Evolutionary conservation across 2,329 filamentous ascomycete species (phyloP).

Genomic region (Tolypocladium amazonense): DNA sequence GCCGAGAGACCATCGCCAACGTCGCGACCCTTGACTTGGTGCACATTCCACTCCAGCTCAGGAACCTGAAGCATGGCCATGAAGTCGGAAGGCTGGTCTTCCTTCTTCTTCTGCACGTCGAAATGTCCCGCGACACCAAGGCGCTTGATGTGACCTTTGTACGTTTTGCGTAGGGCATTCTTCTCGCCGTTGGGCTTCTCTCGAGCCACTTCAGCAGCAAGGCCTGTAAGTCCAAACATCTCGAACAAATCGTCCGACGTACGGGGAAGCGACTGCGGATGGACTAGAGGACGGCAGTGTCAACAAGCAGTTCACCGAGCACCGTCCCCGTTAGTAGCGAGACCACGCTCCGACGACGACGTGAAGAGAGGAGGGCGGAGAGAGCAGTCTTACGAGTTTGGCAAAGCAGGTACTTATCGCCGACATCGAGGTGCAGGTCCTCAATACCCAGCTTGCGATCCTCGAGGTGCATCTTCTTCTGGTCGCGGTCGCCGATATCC

Average conservation of each 20-base stretch:
- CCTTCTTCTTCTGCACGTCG: conserved; percentile 44
- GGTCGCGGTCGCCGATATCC: conserved; percentile 42
- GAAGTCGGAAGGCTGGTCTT: conserved; percentile 40
- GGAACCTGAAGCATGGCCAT: conserved; percentile 38
- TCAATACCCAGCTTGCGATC: conserved; percentile 51
- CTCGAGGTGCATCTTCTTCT: conserved; percentile 54
- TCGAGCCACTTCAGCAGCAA: conserved; percentile 52
- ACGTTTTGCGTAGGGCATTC: conserved; percentile 56
- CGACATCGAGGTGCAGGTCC: conserved; percentile 55
- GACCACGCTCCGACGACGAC: neutral
- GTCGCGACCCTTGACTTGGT: conserved; percentile 42
- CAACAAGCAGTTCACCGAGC: conserved; percentile 26
- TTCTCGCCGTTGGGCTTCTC: conserved; percentile 56
- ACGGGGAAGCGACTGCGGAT: conserved; percentile 35
- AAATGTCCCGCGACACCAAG: conserved; percentile 52
- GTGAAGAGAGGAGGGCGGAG: conserved; percentile 18
- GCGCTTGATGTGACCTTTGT: conserved; percentile 58
- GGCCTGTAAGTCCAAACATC: conserved; percentile 42
- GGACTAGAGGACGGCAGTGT: conserved; percentile 34
- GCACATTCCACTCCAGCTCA: conserved; percentile 46
- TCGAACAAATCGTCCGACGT: conserved; percentile 48
- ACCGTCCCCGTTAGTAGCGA: conserved; percentile 4
- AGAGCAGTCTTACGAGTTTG: conserved; percentile 55
- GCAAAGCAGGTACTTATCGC: conserved; percentile 56
- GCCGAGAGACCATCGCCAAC: conserved; percentile 42